Evolutionary conservation across 768 basidiomycete species (phyloP), one percentile per base, ranked within the genome.

Genomic region (Dacryopinax primogenitus): DNA sequence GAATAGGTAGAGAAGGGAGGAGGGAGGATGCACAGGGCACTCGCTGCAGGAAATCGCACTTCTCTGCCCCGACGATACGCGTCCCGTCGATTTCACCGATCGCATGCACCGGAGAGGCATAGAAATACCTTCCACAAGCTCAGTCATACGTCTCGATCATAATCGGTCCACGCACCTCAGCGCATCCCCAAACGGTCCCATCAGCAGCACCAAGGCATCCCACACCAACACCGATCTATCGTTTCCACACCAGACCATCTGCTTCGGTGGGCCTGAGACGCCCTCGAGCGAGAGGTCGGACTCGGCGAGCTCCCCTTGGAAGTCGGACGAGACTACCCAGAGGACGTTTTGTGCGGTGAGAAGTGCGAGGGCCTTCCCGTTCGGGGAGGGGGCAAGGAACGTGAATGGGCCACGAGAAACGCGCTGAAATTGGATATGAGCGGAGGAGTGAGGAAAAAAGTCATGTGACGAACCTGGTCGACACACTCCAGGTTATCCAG

Each of bases 291-390:
- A 65, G 13, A 78, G 64, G 41, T 92, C 84, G 69, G 90, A 92
- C 72, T 96, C 94, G 2, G 91, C 89, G 69, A 95, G 81, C 70
- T 82, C 89, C 41, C 90, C 82, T 68, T 90, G 86, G 72, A 98
- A 97, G 74, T 97, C 92, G 13, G 86, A 83, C 13, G 94, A 95
- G n/a, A 97, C 90, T 34, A 97, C 94, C 88, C 90, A 92, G 32
- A 97, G 82, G 3, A 82, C 77, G 4, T 86, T 86, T 12, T 80
- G 77, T 64, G 80, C 83, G 1, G 88, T 92, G 36, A 95, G 76
- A 1, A 98, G 77, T 0, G 92, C 92, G 16, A 98, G 80, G 51
- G 92, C 86, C 70, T 94, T 92, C 36, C 95, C 95, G 70, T 93
- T 94, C 0, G 96, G 95, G 0, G 95, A 97, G 1, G 91, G 88